Evolutionary conservation across 225 moss, liverwort and hornwort genomes (phyloP).

Genomic region (Pseudoscleropodium purum): DNA sequence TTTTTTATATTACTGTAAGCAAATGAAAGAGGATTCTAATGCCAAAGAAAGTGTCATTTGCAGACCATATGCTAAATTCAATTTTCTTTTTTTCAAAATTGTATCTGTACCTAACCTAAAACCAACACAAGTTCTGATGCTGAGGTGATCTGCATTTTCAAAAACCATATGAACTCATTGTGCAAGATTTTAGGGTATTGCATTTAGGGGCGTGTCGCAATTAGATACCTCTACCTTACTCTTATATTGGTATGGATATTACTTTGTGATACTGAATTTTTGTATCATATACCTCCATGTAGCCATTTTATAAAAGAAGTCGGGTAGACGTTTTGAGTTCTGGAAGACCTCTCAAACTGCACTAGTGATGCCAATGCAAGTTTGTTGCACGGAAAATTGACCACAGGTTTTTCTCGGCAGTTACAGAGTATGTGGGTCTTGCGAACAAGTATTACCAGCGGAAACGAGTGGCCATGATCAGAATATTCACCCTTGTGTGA

Average conservation of each 20-base stretch:
- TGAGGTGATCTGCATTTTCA: background rate
- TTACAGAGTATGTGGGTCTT: constrained; percentile 43
- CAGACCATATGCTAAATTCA: background rate
- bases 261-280: background rate
- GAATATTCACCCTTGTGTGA: constrained; percentile 9
- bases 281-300: background rate
- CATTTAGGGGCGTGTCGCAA: background rate
- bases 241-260: background rate
- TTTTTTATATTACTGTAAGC: background rate
- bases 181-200: background rate
- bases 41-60: background rate
- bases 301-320: background rate
- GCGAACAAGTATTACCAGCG: constrained; percentile 29
- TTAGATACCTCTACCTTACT: background rate
- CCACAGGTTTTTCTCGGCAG: background rate
- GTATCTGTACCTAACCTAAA: background rate
- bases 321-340: background rate
- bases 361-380: background rate
- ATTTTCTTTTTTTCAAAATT: background rate
- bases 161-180: background rate
- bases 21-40: background rate
- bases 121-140: background rate
- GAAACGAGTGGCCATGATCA: background rate
- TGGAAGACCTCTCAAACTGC: background rate
- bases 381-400: background rate